These are phyloP conservation scores for Gloeopeniophorella convolvens DNA, from an alignment of 768 basidiomycete genomes.

Conservation along the genomic window DNA sequence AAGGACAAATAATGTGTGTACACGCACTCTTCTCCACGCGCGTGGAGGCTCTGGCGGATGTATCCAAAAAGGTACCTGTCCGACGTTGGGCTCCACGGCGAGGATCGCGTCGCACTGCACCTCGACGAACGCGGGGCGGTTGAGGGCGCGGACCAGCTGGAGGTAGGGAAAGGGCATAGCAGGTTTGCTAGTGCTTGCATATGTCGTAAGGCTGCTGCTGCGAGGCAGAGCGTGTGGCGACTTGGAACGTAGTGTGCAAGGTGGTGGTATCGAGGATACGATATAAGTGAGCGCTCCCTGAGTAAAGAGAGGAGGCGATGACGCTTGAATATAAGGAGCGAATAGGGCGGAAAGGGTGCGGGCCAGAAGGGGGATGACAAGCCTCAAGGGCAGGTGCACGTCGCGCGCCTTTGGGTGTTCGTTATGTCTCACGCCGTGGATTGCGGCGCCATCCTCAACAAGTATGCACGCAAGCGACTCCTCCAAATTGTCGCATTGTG, in stretches of 20 bases:
- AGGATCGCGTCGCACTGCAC: conserved; percentile 49
- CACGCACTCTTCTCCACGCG: conserved; percentile 40
- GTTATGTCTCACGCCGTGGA: no score
- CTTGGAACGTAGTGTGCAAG: conserved; percentile 18
- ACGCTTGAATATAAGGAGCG: no score
- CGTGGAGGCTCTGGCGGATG: conserved; percentile 45
- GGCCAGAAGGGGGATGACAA: no score
- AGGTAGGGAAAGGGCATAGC: conserved; percentile 33
- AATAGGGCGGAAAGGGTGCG: no score
- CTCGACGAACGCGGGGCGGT: conserved; percentile 52
- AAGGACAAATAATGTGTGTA: not conserved
- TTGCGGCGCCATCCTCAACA: no score
- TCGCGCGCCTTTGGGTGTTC: no score
- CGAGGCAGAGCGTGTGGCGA: conserved; percentile 13
- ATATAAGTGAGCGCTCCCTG: conserved; percentile 11
- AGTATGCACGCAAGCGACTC: no score
- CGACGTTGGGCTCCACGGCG: conserved; percentile 47
- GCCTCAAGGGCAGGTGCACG: no score
- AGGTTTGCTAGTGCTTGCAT: conserved; percentile 17
- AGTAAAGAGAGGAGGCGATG: no score
- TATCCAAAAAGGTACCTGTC: conserved; percentile 56
- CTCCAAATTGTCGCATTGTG: no score
- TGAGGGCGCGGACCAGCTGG: conserved; percentile 62
- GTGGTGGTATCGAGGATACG: not conserved
- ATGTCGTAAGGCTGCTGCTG: conserved; percentile 17